Evolutionary conservation across 139 green algal species (phyloP).

Genomic region (Gonium pectorale): DNA sequence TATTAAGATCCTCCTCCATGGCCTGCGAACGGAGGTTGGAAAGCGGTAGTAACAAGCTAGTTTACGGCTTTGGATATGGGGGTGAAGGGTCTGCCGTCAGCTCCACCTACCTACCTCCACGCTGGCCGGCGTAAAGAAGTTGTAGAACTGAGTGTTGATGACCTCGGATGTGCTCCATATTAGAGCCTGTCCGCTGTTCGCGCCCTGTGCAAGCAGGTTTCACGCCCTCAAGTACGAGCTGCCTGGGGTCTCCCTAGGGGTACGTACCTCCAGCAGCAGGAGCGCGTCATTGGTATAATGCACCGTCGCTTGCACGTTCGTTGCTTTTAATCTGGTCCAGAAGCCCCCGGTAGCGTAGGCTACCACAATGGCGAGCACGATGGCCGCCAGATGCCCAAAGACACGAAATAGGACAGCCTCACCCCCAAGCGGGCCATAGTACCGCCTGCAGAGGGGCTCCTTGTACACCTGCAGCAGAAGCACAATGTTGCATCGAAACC

Average conservation of each 20-base stretch:
- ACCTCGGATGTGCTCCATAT: slow-evolving; percentile 59
- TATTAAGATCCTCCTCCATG: slow-evolving; percentile 60
- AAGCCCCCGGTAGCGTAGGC: slow-evolving; percentile 58
- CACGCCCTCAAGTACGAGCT: no score
- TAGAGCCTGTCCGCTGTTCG: slow-evolving; percentile 41
- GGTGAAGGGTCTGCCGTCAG: no score
- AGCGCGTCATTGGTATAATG: slow-evolving; percentile 52
- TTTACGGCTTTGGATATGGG: no score
- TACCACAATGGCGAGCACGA: slow-evolving; percentile 47
- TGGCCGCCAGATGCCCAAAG: slow-evolving; percentile 18
- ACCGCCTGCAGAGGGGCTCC: slow-evolving; percentile 51
- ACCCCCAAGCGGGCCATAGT: slow-evolving; percentile 34
- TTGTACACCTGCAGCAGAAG: slow-evolving; percentile 49
- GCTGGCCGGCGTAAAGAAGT: slow-evolving; percentile 42
- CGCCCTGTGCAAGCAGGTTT: background rate
- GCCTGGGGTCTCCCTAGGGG: background rate
- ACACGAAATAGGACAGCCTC: slow-evolving; percentile 43
- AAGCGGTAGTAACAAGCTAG: no score
- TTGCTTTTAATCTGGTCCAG: slow-evolving; percentile 51
- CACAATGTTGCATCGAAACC: no score
- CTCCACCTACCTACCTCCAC: slow-evolving; percentile 64
- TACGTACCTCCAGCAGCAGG: slow-evolving; percentile 52
- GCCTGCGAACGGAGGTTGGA: no score
- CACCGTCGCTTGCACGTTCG: slow-evolving; percentile 45
- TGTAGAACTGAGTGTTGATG: slow-evolving; percentile 46